A percentile compares a stretch with the other conserved stretches of the same genome.
phyloP scores from a whole-genome alignment of 1,284 basidiomycete species.

The Rhodotorula sp. region DNA sequence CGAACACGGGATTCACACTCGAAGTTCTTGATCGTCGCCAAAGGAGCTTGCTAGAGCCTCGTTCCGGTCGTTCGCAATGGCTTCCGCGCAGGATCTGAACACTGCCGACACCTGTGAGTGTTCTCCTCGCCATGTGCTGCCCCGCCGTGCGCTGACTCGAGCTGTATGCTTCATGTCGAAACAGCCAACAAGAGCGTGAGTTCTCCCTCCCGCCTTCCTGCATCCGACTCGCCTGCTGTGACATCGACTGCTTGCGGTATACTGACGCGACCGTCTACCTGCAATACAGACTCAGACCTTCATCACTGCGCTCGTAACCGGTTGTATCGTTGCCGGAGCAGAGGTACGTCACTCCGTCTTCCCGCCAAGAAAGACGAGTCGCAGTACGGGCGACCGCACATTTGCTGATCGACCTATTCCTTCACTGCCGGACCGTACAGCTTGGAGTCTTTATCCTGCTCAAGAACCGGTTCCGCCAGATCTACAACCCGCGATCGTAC shows the following conservation, averaged over 20 bases:
- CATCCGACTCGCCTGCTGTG: not conserved
- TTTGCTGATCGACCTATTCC: not conserved
- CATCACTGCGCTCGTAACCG: constrained; percentile 40
- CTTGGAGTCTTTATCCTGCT: constrained; percentile 49
- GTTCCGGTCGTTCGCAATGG: too few relatives aligned
- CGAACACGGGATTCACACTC: too few relatives aligned
- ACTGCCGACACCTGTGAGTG: too few relatives aligned
- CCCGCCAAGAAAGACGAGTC: too few relatives aligned
- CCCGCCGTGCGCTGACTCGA: too few relatives aligned
- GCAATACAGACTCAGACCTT: constrained; percentile 39
- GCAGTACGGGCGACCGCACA: too few relatives aligned
- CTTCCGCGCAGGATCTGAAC: too few relatives aligned
- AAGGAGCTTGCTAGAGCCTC: too few relatives aligned
- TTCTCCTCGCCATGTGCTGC: too few relatives aligned
- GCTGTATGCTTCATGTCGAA: too few relatives aligned
- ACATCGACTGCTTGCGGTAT: not conserved
- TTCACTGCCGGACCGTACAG: constrained; percentile 44
- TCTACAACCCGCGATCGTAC: constrained; percentile 51
- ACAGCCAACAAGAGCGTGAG: not conserved
- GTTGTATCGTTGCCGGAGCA: constrained; percentile 14
- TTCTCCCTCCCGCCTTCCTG: not conserved
- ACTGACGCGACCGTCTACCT: not conserved
- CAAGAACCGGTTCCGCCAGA: constrained; percentile 48
- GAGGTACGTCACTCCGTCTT: constrained; percentile 10
- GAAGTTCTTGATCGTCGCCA: too few relatives aligned